Evolutionary conservation across 1,284 basidiomycete species (phyloP).

Genomic region (Rhodotorula sp.): DNA sequence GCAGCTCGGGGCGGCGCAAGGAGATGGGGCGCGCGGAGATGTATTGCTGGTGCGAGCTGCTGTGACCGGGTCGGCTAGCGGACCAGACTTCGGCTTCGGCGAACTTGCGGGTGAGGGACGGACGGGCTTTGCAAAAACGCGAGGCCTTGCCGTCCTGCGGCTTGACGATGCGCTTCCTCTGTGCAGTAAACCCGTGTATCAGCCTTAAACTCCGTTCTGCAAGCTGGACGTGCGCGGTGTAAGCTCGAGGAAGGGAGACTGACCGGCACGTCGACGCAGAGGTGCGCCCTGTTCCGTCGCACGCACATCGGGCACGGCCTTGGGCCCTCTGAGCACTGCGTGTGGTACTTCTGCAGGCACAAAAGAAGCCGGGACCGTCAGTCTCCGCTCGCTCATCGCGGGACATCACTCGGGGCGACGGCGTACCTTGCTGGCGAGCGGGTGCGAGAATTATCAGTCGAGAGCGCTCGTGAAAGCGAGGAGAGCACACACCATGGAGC

Average conservation of each 20-base stretch:
- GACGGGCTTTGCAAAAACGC: neutral
- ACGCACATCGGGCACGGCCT: slow-evolving; percentile 18
- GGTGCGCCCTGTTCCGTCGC: neutral
- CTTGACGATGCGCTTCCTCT: neutral
- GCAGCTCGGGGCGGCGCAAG: neutral
- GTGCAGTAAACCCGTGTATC: neutral
- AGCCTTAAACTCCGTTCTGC: too few species aligned
- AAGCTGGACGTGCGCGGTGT: too few species aligned
- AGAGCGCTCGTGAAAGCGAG: neutral
- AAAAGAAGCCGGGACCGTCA: too few species aligned
- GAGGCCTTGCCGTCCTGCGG: neutral
- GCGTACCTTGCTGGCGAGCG: neutral
- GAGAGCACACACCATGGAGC: slow-evolving; percentile 9
- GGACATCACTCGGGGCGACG: neutral
- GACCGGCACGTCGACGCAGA: slow-evolving; percentile 20
- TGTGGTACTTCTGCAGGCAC: slow-evolving; percentile 11
- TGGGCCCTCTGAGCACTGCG: neutral
- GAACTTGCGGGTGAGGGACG: neutral
- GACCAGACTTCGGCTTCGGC: neutral
- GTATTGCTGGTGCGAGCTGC: neutral
- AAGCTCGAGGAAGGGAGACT: neutral
- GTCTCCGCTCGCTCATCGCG: too few species aligned
- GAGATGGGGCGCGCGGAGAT: neutral
- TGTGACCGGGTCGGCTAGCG: neutral
- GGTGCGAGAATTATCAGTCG: neutral